Conservation (phyloP, 2,329 filamentous ascomycete genomes). For the Paraphaeosphaeria sporulosa region DNA sequence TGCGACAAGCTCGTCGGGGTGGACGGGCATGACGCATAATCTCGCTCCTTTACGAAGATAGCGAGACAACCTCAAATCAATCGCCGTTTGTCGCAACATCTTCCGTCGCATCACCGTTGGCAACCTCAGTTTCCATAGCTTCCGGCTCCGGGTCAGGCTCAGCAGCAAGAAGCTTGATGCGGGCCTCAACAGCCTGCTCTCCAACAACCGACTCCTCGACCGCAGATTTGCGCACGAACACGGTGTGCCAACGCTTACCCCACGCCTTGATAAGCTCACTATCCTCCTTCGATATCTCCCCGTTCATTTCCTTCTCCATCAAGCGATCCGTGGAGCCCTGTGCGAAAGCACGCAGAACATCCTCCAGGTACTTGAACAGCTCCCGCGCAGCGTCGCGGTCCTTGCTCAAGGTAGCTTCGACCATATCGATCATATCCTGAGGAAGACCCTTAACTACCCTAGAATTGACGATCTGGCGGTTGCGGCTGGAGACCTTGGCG, state of each 20-base stretch:
- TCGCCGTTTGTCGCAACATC: constrained; percentile 7
- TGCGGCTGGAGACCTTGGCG: constrained; percentile 85
- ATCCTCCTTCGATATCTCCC: constrained; percentile 48
- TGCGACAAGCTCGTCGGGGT: not conserved
- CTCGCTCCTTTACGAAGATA: not conserved
- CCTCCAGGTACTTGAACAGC: constrained; percentile 82
- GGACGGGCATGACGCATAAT: not conserved
- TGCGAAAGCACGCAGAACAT: constrained; percentile 76
- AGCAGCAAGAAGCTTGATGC: constrained; percentile 45
- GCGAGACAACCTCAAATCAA: not conserved
- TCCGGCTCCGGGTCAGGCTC: constrained; percentile 33
- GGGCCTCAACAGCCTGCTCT: constrained; percentile 61
- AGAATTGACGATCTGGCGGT: constrained; percentile 78
- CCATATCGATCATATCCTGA: constrained; percentile 64
- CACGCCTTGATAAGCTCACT: constrained; percentile 75
- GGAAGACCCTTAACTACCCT: constrained; percentile 64
- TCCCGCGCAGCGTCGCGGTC: constrained; percentile 79
- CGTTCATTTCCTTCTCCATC: constrained; percentile 72
- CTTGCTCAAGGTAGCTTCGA: constrained; percentile 71
- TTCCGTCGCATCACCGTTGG: constrained; percentile 26
- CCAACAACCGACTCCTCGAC: constrained; percentile 80
- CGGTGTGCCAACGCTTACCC: constrained; percentile 85
- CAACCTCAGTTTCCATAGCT: constrained; percentile 22
- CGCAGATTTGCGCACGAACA: constrained; percentile 80
- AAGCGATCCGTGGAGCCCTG: constrained; percentile 75